These are phyloP conservation scores for Euphrasia confusa DNA, from an alignment of 257 asterid species.

Conservation along the genomic window DNA sequence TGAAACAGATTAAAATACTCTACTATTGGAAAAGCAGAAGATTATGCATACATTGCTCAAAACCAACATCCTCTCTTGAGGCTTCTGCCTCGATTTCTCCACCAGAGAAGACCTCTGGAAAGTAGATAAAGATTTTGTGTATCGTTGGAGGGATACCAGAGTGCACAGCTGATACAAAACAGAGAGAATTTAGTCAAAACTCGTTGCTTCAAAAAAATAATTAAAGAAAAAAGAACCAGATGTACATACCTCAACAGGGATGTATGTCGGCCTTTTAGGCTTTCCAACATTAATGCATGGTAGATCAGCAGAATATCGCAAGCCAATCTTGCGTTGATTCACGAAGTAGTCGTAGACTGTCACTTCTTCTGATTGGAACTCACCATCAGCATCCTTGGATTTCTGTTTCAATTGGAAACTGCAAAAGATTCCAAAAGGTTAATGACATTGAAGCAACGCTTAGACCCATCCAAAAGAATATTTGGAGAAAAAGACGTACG, in stretches of 20 bases:
- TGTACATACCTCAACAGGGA: slow-evolving; percentile 72
- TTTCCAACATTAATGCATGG: slow-evolving; percentile 65
- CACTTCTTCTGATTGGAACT: slow-evolving; percentile 45
- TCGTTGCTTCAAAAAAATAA: slow-evolving; percentile 3
- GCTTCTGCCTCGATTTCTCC: not conserved
- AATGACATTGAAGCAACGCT: slow-evolving; percentile 1
- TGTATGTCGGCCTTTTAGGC: slow-evolving; percentile 81
- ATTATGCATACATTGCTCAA: not conserved
- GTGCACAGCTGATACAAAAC: slow-evolving; percentile 52
- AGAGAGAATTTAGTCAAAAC: not conserved
- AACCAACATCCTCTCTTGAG: not conserved
- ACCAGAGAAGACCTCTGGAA: not conserved
- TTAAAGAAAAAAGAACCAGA: not conserved
- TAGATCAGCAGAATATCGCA: slow-evolving; percentile 54
- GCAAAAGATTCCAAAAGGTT: slow-evolving; percentile 13
- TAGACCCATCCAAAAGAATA: slow-evolving; percentile 2
- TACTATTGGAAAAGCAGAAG: not conserved
- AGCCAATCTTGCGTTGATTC: slow-evolving; percentile 57
- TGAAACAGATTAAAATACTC: not conserved
- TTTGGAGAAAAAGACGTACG: slow-evolving; percentile 32
- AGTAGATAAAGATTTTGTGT: not conserved
- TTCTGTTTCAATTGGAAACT: slow-evolving; percentile 68
- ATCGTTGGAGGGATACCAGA: slow-evolving; percentile 64
- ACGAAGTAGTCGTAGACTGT: slow-evolving; percentile 90
- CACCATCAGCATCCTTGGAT: slow-evolving; percentile 54